Evolutionary conservation across 2,329 filamentous ascomycete species (phyloP).

Genomic region (Fusarium penzigii): DNA sequence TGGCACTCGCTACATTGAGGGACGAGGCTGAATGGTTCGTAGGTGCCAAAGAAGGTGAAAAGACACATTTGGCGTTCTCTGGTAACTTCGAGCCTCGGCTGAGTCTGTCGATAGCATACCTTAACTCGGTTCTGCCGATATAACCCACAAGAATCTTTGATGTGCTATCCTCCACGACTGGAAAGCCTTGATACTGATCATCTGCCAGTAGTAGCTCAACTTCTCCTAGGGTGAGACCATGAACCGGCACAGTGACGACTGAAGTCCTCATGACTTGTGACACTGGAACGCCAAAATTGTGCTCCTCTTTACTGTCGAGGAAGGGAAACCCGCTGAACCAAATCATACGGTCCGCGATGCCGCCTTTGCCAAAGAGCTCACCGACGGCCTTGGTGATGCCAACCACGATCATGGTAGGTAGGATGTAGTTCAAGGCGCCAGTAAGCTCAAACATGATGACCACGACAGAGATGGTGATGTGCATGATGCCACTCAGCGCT

Average conservation of each 20-base stretch:
- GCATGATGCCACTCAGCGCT: conserved; percentile 94
- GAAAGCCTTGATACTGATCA: conserved; percentile 89
- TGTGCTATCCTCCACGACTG: conserved; percentile 75
- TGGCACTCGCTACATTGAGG: conserved; percentile 23
- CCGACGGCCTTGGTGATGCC: conserved; percentile 93
- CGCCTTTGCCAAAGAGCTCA: conserved; percentile 89
- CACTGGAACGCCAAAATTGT: conserved; percentile 93
- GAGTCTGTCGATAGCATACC: conserved; percentile 83
- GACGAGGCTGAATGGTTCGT: conserved; percentile 34
- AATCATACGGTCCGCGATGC: conserved; percentile 97
- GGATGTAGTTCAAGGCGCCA: conserved; percentile 93
- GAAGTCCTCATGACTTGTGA: conserved; percentile 84
- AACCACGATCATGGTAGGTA: conserved; percentile 98
- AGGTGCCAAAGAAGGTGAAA: conserved; percentile 51
- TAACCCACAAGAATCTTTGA: conserved; percentile 82
- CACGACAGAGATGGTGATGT: conserved; percentile 93
- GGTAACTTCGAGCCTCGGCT: conserved; percentile 69
- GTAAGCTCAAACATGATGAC: conserved; percentile 99
- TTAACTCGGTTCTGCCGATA: conserved; percentile 87
- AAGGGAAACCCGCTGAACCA: conserved; percentile 98
- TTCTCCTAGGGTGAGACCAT: conserved; percentile 72
- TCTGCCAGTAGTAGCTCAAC: conserved; percentile 75
- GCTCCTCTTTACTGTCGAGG: conserved; percentile 95
- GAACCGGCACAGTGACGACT: conserved; percentile 71
- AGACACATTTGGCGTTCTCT: conserved; percentile 71